Evolutionary conservation across 2,329 filamentous ascomycete species (phyloP).

Genomic region (Hypoxylon sp.): DNA sequence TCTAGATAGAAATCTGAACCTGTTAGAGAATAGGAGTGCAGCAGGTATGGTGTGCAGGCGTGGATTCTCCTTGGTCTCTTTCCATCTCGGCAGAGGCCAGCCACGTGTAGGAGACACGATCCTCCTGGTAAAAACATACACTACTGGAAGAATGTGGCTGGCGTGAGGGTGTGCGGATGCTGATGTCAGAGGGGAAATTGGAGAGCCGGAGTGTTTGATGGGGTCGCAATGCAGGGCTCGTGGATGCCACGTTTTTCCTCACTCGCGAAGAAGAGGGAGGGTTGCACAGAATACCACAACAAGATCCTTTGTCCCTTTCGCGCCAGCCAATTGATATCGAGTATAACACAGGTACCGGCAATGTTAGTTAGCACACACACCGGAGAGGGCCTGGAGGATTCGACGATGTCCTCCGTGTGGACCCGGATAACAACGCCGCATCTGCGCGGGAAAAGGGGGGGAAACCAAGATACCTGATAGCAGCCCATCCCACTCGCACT

Average conservation of each 20-base stretch:
- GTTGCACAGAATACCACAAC: constrained; percentile 26
- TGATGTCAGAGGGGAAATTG: constrained; percentile 40
- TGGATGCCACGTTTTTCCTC: constrained; percentile 42
- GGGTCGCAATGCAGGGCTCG: constrained; percentile 37
- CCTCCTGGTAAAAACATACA: constrained; percentile 15
- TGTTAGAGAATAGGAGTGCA: constrained; percentile 30
- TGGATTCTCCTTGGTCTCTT: constrained; percentile 9
- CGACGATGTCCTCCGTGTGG: constrained; percentile 16
- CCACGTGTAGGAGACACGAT: constrained; percentile 11
- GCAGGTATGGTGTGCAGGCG: constrained; percentile 13
- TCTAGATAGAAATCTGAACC: background rate
- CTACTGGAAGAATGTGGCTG: constrained; percentile 8
- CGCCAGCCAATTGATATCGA: constrained; percentile 18
- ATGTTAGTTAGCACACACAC: constrained; percentile 20
- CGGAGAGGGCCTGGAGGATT: constrained; percentile 30
- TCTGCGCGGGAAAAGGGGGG: constrained; percentile 28
- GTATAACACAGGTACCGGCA: constrained; percentile 15
- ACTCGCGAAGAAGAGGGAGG: constrained; percentile 27
- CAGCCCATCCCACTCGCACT: constrained; percentile 16
- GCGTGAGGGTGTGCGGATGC: constrained; percentile 31
- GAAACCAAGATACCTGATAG: constrained; percentile 8
- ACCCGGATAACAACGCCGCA: constrained; percentile 8
- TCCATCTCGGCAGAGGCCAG: constrained; percentile 14
- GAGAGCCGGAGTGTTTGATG: constrained; percentile 37
- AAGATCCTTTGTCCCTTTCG: constrained; percentile 28